A percentile compares a stretch with the other conserved stretches of the same genome.
Conservation (phyloP, 164 flowering plant genomes). For the Saururus chinensis region DNA sequence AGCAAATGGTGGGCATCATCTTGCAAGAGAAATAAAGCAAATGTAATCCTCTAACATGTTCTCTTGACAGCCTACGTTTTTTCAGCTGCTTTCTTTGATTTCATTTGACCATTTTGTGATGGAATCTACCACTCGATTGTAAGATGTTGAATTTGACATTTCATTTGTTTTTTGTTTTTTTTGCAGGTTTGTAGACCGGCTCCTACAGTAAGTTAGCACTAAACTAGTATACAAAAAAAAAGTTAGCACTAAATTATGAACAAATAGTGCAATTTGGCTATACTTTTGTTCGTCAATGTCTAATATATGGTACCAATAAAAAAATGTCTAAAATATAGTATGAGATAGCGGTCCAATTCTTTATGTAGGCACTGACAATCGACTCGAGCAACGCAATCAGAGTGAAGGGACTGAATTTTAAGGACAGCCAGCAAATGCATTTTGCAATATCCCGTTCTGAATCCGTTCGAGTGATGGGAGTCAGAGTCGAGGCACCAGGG, state of each 20-base stretch:
- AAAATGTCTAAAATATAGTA: too few species aligned
- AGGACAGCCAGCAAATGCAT: constrained; percentile 89
- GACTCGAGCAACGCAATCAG: constrained; percentile 60
- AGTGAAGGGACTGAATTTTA: constrained; percentile 61
- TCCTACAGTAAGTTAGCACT: constrained; percentile 58
- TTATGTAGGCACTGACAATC: constrained; percentile 80
- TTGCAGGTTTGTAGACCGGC: constrained; percentile 82
- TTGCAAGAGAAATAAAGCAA: constrained; percentile 83
- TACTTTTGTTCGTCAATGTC: too few species aligned
- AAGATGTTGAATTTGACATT: not conserved
- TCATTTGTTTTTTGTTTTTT: constrained; percentile 8
- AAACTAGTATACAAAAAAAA: too few species aligned
- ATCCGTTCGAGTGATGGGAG: constrained; percentile 39
- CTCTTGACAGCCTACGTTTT: too few species aligned
- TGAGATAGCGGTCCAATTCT: not conserved
- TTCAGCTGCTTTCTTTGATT: too few species aligned
- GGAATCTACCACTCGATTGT: too few species aligned
- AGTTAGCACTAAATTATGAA: constrained; percentile 9
- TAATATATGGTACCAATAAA: too few species aligned
- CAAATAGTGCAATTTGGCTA: not conserved
- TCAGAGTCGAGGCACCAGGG: constrained; percentile 61
- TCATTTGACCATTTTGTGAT: too few species aligned
- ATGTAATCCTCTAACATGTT: constrained; percentile 51
- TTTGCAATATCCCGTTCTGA: constrained; percentile 49
- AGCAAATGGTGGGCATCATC: constrained; percentile 95